Evolutionary conservation across 2,329 filamentous ascomycete genomes (phyloP), one percentile per base, ranked within the genome.

Genomic region (Knoxdaviesia proteae): DNA sequence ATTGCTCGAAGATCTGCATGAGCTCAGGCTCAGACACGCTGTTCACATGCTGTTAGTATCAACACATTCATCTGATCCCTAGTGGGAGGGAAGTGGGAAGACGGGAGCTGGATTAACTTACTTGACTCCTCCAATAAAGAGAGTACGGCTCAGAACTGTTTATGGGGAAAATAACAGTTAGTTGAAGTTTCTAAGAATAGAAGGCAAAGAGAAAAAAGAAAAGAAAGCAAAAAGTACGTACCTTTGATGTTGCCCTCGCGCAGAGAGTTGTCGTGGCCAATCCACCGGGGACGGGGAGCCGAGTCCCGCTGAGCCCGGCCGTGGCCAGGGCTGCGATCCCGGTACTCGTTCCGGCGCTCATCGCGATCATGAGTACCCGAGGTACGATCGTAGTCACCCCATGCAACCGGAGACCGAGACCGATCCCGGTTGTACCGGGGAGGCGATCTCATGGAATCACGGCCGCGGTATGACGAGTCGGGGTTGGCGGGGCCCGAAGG

Each of bases 61-160:
- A 42, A 37, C 43, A 45, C 5, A 9, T 35, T 40, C 44, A 39
- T 43, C 35, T 38, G 41, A 39, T 40, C 44, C 20, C 20, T 38
- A 32, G 38, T 10, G 9, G 20, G 30, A 35, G 20, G 40, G 10
- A 6, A 5, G 5, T 9, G 10, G 7, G 9, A 33, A 33, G 39
- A 33, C 6, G 5, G n/a, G 29, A 30, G 36, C 7, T 30, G n/a
- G 33, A 29, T 20, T 44, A 46, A 74, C 78, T 73, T 69, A 83
- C 69, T 79, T 92, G 48, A 94, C 90, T 55, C 90, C 90, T 49
- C 90, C 90, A 52, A 98, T 87, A 57, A 98, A 98, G 8, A 98
- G 71, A 9, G 90, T 98, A 53, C 90, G 77, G 60, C 88, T 96
- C 46, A 92, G 67, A 32, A 98, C 90, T 29, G 20, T 29, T 6